Conservation (phyloP, 805 yeast species). For the Jamesozyma gamospora region DNA sequence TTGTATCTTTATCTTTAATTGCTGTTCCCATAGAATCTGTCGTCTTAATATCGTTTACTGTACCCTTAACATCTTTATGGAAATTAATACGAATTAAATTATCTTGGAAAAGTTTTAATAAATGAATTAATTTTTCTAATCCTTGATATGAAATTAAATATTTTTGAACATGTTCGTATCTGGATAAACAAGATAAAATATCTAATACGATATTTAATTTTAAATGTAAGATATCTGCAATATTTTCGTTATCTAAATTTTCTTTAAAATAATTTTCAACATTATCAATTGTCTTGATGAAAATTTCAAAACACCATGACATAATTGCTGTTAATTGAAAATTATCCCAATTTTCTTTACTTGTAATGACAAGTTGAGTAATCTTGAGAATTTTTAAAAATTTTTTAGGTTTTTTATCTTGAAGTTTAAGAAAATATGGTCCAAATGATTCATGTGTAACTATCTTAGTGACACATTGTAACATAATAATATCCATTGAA, state of each 20-base stretch:
- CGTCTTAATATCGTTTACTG: conserved; percentile 14
- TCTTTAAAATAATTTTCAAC: conserved; percentile 20
- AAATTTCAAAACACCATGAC: conserved; percentile 31
- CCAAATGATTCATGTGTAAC: conserved; percentile 31
- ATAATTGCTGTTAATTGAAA: conserved; percentile 31
- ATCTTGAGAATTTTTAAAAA: conserved; percentile 12
- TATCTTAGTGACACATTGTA: conserved; percentile 24
- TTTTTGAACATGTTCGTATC: conserved; percentile 30
- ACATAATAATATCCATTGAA: conserved; percentile 10
- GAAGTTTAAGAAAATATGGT: conserved; percentile 19
- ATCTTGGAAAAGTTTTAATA: conserved; percentile 28
- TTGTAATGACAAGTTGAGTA: conserved; percentile 29
- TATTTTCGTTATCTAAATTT: conserved; percentile 11
- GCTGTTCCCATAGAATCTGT: conserved; percentile 18
- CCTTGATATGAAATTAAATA: conserved; percentile 31
- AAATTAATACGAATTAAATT: conserved; percentile 28
- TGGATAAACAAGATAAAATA: conserved; percentile 25
- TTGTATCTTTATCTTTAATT: conserved; percentile 25
- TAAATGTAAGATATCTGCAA: conserved; percentile 18
- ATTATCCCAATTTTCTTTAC: conserved; percentile 31
- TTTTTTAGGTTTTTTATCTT: conserved; percentile 5
- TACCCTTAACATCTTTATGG: conserved; percentile 16
- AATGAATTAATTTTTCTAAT: conserved; percentile 24
- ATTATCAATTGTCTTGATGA: conserved; percentile 16
- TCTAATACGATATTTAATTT: conserved; percentile 26